Base-by-base conservation (phyloP, 2,329 filamentous ascomycete genomes). In the Beauveria rudraprayagi region DNA sequence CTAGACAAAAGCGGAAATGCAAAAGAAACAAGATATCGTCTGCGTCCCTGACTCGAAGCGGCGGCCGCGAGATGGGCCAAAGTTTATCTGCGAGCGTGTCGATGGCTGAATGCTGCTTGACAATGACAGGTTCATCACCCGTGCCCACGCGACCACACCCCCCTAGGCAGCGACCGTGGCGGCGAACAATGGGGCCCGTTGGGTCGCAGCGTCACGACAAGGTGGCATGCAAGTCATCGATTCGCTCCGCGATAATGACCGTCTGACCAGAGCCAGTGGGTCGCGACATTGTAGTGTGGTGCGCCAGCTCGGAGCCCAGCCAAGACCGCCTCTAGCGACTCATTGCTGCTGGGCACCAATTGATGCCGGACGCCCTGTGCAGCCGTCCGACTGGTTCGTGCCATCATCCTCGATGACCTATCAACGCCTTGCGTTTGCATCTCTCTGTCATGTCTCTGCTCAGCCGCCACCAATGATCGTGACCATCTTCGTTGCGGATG, bases 151-250 rank as follows among this genome's bases (percentile, higher is more conserved):
- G 60, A 61, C 53, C 60, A 37, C 30, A 22, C 53, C 46, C 53
- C 46, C 46, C 53, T 46, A 46, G 40, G 41, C 50, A 52, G 28
- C 26, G 41, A 51, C n/a, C 11, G 48, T 53, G 48, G 41, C 57
- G 41, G 30, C 50, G 26, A 54, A 60, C 50, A 53, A 60, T 60
- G 57, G 57, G 41, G 41, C 57, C 34, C 30, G 41, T 48, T 48
- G 57, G 57, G 57, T 48, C 50, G 57, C 50, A 40, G 57, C 43
- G 50, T 54, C 50, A 16, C 7, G 60, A 50, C 53, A 57, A 34
- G 53, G 37, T 40, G 37, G 24, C 34, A 61, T 57, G 60, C 60
- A 61, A 57, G 60, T 52, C 60, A 61, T 61, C 60, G 60, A 61
- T 57, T 61, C 60, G 60, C 60, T 61, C 53, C 57, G 46, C 60